A percentile compares a stretch with the other conserved stretches of the same genome.
Conservation (phyloP, 2,329 filamentous ascomycete genomes). For the Neoscytalidium dimidiatum region DNA sequence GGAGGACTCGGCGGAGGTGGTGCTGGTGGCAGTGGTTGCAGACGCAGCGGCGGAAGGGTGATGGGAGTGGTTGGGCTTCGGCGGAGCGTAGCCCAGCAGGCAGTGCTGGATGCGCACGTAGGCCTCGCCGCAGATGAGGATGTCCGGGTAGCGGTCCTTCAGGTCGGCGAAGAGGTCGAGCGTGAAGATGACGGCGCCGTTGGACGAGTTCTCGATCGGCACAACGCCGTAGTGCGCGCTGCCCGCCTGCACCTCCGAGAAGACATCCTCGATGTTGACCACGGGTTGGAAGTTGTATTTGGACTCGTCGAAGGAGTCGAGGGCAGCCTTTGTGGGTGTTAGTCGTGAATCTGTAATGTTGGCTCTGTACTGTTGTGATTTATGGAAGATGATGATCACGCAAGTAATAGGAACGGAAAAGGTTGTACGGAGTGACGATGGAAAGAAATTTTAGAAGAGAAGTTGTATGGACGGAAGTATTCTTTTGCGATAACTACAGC, state of each 20-base stretch:
- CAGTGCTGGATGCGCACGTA: slow-evolving; percentile 90
- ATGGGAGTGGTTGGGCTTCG: not conserved
- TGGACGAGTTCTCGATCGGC: slow-evolving; percentile 94
- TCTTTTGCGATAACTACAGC: not conserved
- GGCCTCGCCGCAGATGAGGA: slow-evolving; percentile 78
- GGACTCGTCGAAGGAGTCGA: slow-evolving; percentile 49
- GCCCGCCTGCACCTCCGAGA: slow-evolving; percentile 71
- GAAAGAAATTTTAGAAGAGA: not conserved
- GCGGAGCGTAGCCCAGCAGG: slow-evolving; percentile 61
- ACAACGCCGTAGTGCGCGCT: slow-evolving; percentile 73
- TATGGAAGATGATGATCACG: no score
- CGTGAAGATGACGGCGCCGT: slow-evolving; percentile 88
- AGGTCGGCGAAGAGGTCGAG: slow-evolving; percentile 86
- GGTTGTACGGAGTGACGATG: not conserved
- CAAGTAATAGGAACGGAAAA: not conserved
- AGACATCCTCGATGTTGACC: slow-evolving; percentile 66
- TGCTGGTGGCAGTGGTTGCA: not conserved
- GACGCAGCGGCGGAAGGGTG: not conserved
- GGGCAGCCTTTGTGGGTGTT: slow-evolving; percentile 50
- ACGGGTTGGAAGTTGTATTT: slow-evolving; percentile 43
- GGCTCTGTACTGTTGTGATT: no score
- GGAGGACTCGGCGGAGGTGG: slow-evolving; percentile 24
- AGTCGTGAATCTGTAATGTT: not conserved
- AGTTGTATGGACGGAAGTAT: no score
- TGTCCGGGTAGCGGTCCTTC: slow-evolving; percentile 61